Base-by-base conservation (phyloP, 805 yeast genomes). In the Nakazawaea pomicola region DNA sequence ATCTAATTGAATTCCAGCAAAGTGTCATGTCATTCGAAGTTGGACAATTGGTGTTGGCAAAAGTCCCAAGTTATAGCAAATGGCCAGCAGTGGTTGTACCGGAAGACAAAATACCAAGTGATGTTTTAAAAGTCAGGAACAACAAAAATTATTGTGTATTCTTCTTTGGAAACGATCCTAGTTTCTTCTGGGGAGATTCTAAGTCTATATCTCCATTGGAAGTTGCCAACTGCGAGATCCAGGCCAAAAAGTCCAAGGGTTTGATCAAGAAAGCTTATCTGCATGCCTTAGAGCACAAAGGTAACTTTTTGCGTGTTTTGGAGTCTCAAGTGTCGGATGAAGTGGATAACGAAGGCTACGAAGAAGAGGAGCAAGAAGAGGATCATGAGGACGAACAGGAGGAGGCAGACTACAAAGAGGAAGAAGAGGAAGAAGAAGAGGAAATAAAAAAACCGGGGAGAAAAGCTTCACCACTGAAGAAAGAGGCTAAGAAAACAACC, bases 81-180 rank as follows among this genome's bases (percentile, higher is more conserved):
- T 72, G 78, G 78, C 78, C 78, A 6, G 67, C 73, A 11, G 65
- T 70, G 36, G 65, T 72, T 62, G 67, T 73, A 30, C 48, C 50
- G 16, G 44, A 37, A 15, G 44, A 40, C 12, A n/a, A 27, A n/a
- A 29, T 46, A 2, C 50, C 75, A 50, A 16, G 56, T 55, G 27
- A 51, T 62, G 50, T 60, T 66, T 12, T 70, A 32, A 34, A 24
- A 17, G 33, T 38, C 58, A 27, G 31, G n/a, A 20, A 30, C 3
- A 37, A 33, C 17, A 42, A 66, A 15, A 61, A 58, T 23, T 54
- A 50, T 45, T 68, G 73, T 49, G 73, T 67, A 12, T 64, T 67
- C 16, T 68, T 67, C 52, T 66, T 68, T 32, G 72, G 72, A 6
- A 72, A 67, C 45, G 74, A 72, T 17, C 69, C 68, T 41, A 67